Evolutionary conservation across 495 filamentous ascomycete species (phyloP).

Genomic region (Daldinia childiae): DNA sequence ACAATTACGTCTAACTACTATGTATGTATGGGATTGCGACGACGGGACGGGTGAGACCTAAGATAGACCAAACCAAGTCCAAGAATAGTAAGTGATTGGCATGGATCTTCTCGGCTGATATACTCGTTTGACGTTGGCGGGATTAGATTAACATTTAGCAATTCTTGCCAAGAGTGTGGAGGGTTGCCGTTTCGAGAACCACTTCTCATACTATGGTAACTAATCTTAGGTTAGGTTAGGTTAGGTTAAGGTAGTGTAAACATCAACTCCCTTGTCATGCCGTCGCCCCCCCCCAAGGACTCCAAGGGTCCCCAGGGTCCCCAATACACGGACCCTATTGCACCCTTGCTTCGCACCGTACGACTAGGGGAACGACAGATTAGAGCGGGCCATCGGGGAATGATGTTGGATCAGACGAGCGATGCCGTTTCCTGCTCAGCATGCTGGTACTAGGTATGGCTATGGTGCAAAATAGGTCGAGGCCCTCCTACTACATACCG

Average conservation of each 20-base stretch:
- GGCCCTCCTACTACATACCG: conserved; percentile 20
- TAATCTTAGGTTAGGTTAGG: no score
- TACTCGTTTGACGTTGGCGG: conserved; percentile 35
- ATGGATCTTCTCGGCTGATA: conserved; percentile 36
- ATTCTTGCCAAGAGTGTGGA: conserved; percentile 37
- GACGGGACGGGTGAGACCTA: conserved; percentile 37
- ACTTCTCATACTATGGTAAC: no score
- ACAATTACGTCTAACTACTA: conserved; percentile 14
- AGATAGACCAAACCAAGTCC: conserved; percentile 16
- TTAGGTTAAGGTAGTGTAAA: no score
- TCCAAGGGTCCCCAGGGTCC: neutral
- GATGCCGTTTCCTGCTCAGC: conserved; percentile 29
- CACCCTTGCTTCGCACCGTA: conserved; percentile 35
- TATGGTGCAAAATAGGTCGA: conserved; percentile 18
- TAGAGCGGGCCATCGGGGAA: conserved; percentile 37
- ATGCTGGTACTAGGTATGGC: neutral
- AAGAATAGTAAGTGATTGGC: conserved; percentile 28
- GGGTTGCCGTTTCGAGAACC: conserved; percentile 35
- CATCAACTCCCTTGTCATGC: conserved; percentile 5
- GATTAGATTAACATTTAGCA: conserved; percentile 36
- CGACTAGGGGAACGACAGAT: conserved; percentile 35
- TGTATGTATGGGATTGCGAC: conserved; percentile 36
- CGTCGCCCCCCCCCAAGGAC: neutral
- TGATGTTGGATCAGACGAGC: conserved; percentile 28
- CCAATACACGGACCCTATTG: conserved; percentile 3